A percentile compares a stretch with the other conserved stretches of the same genome.
These are phyloP conservation scores for Neonectria ditissima DNA, from an alignment of 2,329 filamentous ascomycete species.

Conservation along the genomic window DNA sequence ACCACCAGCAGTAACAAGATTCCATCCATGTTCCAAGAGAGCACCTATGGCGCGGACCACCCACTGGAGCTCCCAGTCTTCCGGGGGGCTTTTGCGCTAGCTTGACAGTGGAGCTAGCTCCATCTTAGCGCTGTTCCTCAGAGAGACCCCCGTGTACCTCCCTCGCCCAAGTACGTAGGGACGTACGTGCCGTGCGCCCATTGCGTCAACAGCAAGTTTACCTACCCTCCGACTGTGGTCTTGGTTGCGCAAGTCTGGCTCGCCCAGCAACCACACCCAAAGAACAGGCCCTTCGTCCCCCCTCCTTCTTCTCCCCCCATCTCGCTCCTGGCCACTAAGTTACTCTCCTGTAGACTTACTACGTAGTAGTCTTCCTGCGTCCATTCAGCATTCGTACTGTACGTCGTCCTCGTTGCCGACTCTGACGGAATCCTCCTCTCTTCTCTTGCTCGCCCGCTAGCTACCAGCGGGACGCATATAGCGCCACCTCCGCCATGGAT, in stretches of 20 bases:
- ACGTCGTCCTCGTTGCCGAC: constrained; percentile 29
- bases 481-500: constrained; percentile 50
- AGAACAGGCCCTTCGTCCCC: constrained; percentile 12
- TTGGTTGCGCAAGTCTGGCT: constrained; percentile 30
- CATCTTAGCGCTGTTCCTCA: constrained; percentile 16
- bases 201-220: constrained; percentile 46
- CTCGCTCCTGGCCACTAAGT: constrained; percentile 27
- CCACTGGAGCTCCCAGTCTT: neutral
- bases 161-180: neutral
- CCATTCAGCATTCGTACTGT: constrained; percentile 1
- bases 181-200: constrained; percentile 34
- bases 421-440: constrained; percentile 22
- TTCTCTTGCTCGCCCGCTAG: constrained; percentile 29
- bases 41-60: too few species aligned
- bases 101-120: constrained; percentile 9
- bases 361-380: too few species aligned
- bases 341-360: constrained; percentile 17
- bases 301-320: constrained; percentile 12
- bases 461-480: constrained; percentile 40
- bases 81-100: constrained; percentile 9
- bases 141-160: constrained; percentile 11
- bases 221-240: constrained; percentile 34
- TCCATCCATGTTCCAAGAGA: neutral
- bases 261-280: constrained; percentile 28
- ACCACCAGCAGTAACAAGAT: too few species aligned